phyloP scores from a whole-genome alignment of 2,329 filamentous ascomycete genomes.

The Bipolaris zeicola region DNA sequence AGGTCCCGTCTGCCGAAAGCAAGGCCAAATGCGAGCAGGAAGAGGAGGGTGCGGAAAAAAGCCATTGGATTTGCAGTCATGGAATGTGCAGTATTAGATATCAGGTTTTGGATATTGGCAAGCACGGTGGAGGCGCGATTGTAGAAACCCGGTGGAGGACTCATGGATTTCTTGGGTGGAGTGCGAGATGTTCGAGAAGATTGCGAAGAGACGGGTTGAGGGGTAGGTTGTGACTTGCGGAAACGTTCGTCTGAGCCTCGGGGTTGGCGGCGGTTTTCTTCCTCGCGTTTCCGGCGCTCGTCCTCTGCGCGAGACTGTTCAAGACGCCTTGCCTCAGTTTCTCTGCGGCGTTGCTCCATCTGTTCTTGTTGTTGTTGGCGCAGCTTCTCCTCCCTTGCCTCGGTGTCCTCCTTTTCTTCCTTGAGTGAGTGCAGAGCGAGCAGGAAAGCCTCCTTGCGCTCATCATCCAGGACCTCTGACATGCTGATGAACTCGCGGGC shows the following conservation, averaged over 20 bases:
- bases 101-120: conserved; percentile 54
- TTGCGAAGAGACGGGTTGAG: conserved; percentile 33
- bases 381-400: conserved; percentile 66
- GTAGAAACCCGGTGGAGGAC: conserved; percentile 47
- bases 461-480: conserved; percentile 87
- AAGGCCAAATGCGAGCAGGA: conserved; percentile 77
- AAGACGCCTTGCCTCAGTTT: conserved; percentile 44
- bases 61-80: conserved; percentile 62
- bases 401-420: conserved; percentile 80
- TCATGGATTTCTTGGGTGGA: conserved; percentile 40
- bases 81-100: conserved; percentile 58
- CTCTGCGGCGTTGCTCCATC: conserved; percentile 56
- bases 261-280: conserved; percentile 44
- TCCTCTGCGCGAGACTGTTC: conserved; percentile 53
- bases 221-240: conserved; percentile 28
- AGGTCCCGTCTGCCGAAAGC: conserved; percentile 77
- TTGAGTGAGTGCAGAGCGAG: conserved; percentile 82
- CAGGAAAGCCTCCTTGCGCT: conserved; percentile 85
- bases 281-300: conserved; percentile 47
- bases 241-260: conserved; percentile 41
- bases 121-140: conserved; percentile 54
- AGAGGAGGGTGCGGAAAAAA: conserved; percentile 70
- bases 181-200: conserved; percentile 34
- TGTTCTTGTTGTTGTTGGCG: conserved; percentile 65
- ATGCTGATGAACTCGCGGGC: conserved; percentile 87